Conservation (phyloP, 108 stramenopile species). For the Schizochytrium sp. region DNA sequence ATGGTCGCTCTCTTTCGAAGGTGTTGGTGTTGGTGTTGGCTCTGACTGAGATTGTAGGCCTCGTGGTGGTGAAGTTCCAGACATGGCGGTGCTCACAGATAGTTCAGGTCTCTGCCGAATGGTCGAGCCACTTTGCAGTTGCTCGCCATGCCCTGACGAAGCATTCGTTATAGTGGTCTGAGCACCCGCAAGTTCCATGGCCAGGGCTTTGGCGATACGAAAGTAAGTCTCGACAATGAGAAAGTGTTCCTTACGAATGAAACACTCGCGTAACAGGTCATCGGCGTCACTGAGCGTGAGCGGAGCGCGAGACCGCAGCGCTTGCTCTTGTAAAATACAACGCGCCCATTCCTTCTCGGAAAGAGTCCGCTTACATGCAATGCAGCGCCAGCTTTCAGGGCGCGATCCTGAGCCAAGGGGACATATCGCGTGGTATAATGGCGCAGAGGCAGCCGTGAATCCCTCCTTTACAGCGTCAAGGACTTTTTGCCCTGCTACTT, state of each 20-base stretch:
- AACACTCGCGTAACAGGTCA: neutral
- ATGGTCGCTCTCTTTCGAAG: neutral
- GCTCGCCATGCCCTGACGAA: no score
- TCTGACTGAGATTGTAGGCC: no score
- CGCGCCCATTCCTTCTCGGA: neutral
- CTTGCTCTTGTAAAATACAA: neutral
- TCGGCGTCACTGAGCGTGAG: neutral
- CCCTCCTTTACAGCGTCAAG: neutral
- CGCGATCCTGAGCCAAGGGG: neutral
- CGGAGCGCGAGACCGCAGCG: neutral
- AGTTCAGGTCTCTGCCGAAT: no score
- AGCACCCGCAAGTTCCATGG: no score
- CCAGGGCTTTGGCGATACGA: neutral
- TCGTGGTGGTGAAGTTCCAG: no score
- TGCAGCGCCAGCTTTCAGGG: neutral
- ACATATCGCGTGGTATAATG: neutral
- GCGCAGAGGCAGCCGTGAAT: neutral
- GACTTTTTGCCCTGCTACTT: neutral
- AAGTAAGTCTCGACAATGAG: neutral
- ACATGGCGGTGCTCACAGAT: no score
- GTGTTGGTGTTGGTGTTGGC: neutral
- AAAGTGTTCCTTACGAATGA: neutral
- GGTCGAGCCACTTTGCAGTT: no score
- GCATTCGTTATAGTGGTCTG: no score
- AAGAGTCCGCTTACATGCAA: neutral